Evolutionary conservation across 257 asterid genomes (phyloP), one percentile per base, ranked within the genome.

Genomic region (Ilex asprella): DNA sequence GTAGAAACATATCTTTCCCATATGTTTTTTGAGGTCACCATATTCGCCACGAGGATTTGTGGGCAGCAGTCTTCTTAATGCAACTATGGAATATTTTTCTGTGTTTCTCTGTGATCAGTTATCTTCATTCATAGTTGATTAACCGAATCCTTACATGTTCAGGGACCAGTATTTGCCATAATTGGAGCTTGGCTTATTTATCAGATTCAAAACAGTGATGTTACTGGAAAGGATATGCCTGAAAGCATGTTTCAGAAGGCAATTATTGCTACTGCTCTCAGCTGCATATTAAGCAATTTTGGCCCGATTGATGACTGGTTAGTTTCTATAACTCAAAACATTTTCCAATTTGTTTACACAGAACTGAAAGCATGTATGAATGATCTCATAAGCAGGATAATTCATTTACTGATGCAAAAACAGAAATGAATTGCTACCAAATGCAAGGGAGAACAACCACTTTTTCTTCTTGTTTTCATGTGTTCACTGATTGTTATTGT

Each of bases 241-340:
- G 86, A 86, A 58, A 79, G 75, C 63, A 69, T 84, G 82, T 73
- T 79, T 31, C 77, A 43, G 65, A 71, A 71, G 66, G 95, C 88
- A 39, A 62, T 86, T 0, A 69, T 84, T 62, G 81, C 80, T 49
- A 76, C 85, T 43, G 79, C 83, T 61, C 72, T 87, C 57, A 75
- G 85, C 75, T 89, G 71, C 41, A 73, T 86, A 12, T 80, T 89
- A 16, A 81, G 86, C 94, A 76, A 65, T 62, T 79, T 86, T 11
- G 71, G 86, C 70, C 91, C 88, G 13, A 76, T 84, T 64, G 97
- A 89, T 78, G 85, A 86, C 82, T 89, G 97, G 97, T 84, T 67
- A 77, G 75, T 39, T 15, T 7, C 57, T 49, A 11, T 2, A 39
- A 11, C 16, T 12, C 30, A 56, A 31, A 10, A 14, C 2, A 55